A percentile compares a stretch with the other conserved stretches of the same genome.
Evolutionary conservation across 2,329 filamentous ascomycete genomes (phyloP).

Genomic region (Tolypocladium tundrense): DNA sequence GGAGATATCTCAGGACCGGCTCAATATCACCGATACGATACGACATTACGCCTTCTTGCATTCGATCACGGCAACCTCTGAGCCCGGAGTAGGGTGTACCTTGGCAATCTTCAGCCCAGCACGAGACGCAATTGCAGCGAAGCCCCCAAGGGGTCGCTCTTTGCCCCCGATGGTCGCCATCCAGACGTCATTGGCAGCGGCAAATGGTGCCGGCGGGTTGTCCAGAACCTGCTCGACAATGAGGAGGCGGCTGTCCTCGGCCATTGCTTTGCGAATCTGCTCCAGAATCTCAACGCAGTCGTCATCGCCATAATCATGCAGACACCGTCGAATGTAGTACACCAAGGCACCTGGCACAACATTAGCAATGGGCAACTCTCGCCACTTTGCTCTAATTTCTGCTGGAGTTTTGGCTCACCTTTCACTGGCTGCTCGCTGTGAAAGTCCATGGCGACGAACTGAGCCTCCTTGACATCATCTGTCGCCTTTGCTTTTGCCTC

Average conservation of each 20-base stretch:
- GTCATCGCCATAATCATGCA: slow-evolving; percentile 27
- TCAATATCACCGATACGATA: not conserved
- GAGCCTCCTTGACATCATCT: not conserved
- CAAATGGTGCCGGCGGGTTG: slow-evolving; percentile 13
- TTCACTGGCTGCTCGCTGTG: slow-evolving; percentile 10
- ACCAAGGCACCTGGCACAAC: slow-evolving; percentile 18
- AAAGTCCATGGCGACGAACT: slow-evolving; percentile 8
- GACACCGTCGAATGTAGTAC: slow-evolving; percentile 24
- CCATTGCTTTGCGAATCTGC: slow-evolving; percentile 17
- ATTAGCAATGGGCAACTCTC: not conserved
- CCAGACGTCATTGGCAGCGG: slow-evolving; percentile 17
- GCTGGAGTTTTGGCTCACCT: not conserved
- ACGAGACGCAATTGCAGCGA: slow-evolving; percentile 10
- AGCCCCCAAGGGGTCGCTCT: slow-evolving; percentile 17
- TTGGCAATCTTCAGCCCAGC: slow-evolving; percentile 17
- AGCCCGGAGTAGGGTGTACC: slow-evolving; percentile 5
- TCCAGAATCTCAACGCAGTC: slow-evolving; percentile 19
- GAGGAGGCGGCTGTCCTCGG: slow-evolving; percentile 19
- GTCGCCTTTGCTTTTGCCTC: slow-evolving; percentile 8
- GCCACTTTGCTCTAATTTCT: not conserved
- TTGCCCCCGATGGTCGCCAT: slow-evolving; percentile 23
- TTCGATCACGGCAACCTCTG: slow-evolving; percentile 10
- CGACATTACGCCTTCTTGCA: slow-evolving; percentile 4
- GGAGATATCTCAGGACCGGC: too few species aligned
- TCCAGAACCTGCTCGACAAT: slow-evolving; percentile 20